Base-by-base conservation (phyloP, 805 yeast species). In the Candida khao-thaluensis region DNA sequence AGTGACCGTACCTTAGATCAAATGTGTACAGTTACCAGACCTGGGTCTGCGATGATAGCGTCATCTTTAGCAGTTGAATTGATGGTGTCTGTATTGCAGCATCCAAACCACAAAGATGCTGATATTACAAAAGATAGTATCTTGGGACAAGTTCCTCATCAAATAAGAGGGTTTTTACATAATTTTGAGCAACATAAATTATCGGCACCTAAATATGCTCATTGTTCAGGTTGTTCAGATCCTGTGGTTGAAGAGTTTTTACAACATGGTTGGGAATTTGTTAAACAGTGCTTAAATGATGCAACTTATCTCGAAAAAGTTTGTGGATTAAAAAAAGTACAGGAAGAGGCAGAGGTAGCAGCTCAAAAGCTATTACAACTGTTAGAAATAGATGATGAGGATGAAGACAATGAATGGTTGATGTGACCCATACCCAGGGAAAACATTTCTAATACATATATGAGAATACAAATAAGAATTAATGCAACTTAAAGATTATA, bases 11-110 rank as follows among this genome's bases (percentile, higher is more conserved):
- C 97, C 0, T 66, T 93, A 41, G 99, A 93, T 62, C 98, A 93
- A 60, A 93, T 93, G 97, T 93, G 99, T 56, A 93, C 99, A 0
- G 99, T 93, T 1, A 93, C 99, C 0, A 71, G 99, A 28, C 98
- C 99, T 0, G 99, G 99, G 0, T 90, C 85, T 1, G 96, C 99
- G 0, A 65, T 85, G 51, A 65, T 88, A 62, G 97, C 98, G 0
- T 77, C 95, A 0, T 79, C 96, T 0, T 64, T 82, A 25, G 95
- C 95, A 0, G 95, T 86, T 1, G 99, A 93, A 57, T 62, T 93
- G 5, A 54, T 88, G 44, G 85, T 85, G 0, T 77, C 93, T 1
- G 45, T 86, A 0, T 51, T 87, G 27, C 97, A 91, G 57, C 83
- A 82, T 49, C 79, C 79, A 0, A 17, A 16, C 3, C 21, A 15